These are phyloP conservation scores for Tolypocladium endophyticum DNA, from an alignment of 2,329 filamentous ascomycete genomes.

Conservation along the genomic window DNA sequence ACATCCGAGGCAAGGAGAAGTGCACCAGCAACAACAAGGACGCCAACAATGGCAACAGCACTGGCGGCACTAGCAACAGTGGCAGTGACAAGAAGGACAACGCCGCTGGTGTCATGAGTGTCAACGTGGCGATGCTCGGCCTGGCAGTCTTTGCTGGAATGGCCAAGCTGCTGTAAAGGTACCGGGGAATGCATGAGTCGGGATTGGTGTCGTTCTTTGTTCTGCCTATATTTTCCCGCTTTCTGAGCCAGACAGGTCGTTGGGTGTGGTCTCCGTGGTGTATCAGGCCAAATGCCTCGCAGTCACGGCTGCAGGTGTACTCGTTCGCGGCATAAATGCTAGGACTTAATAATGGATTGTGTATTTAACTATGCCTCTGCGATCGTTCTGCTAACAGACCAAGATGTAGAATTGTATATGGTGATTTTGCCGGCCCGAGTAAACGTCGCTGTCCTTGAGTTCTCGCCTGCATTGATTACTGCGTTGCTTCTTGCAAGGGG, in stretches of 20 bases:
- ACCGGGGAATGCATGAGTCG: slow-evolving; percentile 13
- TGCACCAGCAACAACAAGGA: slow-evolving; percentile 41
- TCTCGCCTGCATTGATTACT: neutral
- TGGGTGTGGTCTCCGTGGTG: slow-evolving; percentile 18
- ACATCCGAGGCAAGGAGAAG: slow-evolving; percentile 30
- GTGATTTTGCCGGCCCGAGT: neutral
- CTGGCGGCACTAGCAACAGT: slow-evolving; percentile 10
- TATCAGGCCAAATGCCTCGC: slow-evolving; percentile 14
- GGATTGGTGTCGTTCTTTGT: slow-evolving; percentile 25
- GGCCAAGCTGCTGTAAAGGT: slow-evolving; percentile 40
- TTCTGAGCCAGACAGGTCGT: slow-evolving; percentile 22
- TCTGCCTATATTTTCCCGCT: slow-evolving; percentile 20
- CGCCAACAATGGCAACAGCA: slow-evolving; percentile 36
- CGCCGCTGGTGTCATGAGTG: slow-evolving; percentile 32
- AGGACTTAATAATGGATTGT: slow-evolving; percentile 35
- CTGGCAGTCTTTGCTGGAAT: slow-evolving; percentile 36
- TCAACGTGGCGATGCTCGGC: slow-evolving; percentile 37
- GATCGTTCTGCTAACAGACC: neutral
- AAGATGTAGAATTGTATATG: neutral
- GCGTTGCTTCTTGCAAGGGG: neutral
- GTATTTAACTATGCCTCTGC: slow-evolving; percentile 17
- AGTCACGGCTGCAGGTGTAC: slow-evolving; percentile 4
- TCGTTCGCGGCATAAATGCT: slow-evolving; percentile 21
- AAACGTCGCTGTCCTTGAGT: neutral
- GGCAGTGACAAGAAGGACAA: slow-evolving; percentile 17